phyloP scores from a whole-genome alignment of 768 basidiomycete species.

The Mycena kentingensis region DNA sequence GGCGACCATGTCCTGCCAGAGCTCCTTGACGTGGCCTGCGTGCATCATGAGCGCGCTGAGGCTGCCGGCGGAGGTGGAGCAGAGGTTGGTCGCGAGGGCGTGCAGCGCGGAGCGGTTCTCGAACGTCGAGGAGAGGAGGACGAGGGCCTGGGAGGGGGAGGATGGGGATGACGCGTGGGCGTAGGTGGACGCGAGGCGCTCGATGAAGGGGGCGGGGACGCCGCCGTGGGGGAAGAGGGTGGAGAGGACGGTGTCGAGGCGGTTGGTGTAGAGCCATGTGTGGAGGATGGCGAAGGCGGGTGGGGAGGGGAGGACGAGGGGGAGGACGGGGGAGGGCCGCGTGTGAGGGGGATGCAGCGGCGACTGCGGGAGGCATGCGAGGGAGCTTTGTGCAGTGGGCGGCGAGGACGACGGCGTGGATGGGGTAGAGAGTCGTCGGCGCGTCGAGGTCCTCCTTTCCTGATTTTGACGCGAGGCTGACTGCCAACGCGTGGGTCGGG shows the following conservation, averaged over 20 bases:
- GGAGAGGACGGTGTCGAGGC: constrained; percentile 40
- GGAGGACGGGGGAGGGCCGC: constrained; percentile 34
- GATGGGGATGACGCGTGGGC: no score
- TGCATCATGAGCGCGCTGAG: constrained; percentile 30
- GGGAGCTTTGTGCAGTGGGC: background rate
- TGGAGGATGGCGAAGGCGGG: constrained; percentile 48
- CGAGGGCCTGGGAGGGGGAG: constrained; percentile 8
- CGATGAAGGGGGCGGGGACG: constrained; percentile 17
- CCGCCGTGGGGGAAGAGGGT: constrained; percentile 47
- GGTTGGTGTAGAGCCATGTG: constrained; percentile 50
- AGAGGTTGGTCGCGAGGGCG: constrained; percentile 34
- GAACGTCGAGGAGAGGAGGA: constrained; percentile 27
- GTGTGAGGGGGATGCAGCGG: constrained; percentile 23
- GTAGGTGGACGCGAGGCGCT: constrained; percentile 5
- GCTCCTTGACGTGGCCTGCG: constrained; percentile 49
- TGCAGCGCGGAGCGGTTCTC: constrained; percentile 33
- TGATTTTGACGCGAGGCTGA: background rate
- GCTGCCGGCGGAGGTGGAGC: constrained; percentile 27
- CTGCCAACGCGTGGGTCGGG: background rate
- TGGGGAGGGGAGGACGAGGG: constrained; percentile 48
- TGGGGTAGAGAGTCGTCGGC: background rate
- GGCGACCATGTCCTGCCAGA: constrained; percentile 56
- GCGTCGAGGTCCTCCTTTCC: background rate
- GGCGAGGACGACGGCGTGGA: background rate
- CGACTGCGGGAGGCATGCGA: constrained; percentile 42